Percentiles rank a stretch among this genome's conserved stretches.
Evolutionary conservation across 805 yeast species (phyloP).

Genomic region (Ogataea trehaloabstinens): DNA sequence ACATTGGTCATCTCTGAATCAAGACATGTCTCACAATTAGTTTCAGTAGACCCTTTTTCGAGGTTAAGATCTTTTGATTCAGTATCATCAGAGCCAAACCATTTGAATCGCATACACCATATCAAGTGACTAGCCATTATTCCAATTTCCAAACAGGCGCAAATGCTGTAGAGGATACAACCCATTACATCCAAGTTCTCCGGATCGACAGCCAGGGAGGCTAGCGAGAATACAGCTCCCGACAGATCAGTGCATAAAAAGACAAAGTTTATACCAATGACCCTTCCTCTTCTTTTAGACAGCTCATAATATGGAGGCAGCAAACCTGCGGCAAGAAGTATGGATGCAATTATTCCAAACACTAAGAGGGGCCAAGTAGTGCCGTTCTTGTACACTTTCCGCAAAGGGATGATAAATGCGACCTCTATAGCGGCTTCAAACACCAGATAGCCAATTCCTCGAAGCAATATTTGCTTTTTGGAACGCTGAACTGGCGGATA

Average conservation of each 20-base stretch:
- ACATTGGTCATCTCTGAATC: neutral
- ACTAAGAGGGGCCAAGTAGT: conserved; percentile 44
- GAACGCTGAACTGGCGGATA: conserved; percentile 48
- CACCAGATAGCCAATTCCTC: conserved; percentile 35
- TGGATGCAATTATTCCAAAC: conserved; percentile 49
- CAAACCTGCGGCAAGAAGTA: conserved; percentile 48
- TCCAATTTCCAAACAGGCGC: conserved; percentile 74
- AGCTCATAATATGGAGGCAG: conserved; percentile 57
- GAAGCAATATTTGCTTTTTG: conserved; percentile 27
- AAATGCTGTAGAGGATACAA: conserved; percentile 67
- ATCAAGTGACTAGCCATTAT: conserved; percentile 66
- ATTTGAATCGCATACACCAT: conserved; percentile 56
- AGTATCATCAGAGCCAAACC: conserved; percentile 11
- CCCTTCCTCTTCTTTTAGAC: conserved; percentile 50
- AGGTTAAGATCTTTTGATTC: conserved; percentile 2
- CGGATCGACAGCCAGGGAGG: conserved; percentile 49
- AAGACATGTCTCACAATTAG: neutral
- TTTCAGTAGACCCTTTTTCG: neutral
- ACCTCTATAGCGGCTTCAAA: conserved; percentile 41
- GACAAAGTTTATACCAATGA: conserved; percentile 52
- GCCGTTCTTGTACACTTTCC: conserved; percentile 43
- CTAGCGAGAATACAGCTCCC: conserved; percentile 64
- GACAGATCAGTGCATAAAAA: conserved; percentile 48
- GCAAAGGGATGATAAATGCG: conserved; percentile 49
- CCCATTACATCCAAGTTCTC: conserved; percentile 74